Evolutionary conservation across 2,329 filamentous ascomycete genomes (phyloP).

Genomic region (Talaromyces sp.): DNA sequence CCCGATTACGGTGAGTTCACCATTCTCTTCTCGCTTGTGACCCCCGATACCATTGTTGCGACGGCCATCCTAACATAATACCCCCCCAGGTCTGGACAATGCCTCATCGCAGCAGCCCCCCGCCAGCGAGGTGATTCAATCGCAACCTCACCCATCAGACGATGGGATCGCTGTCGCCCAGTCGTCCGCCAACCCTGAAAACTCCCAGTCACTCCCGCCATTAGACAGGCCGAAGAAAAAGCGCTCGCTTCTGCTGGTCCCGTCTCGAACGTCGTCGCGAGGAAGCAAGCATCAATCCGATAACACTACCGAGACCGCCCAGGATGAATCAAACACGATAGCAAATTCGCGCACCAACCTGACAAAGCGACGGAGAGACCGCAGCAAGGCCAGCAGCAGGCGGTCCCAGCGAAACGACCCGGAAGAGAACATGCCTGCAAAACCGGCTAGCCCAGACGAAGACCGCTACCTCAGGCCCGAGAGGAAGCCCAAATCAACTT

Average conservation of each 20-base stretch:
- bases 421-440: constrained; percentile 27
- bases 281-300: constrained; percentile 30
- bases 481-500: constrained; percentile 37
- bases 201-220: constrained; percentile 9
- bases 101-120: constrained; percentile 7
- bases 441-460: constrained; percentile 25
- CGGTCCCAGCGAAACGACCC: constrained; percentile 32
- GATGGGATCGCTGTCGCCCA: constrained; percentile 7
- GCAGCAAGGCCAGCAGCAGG: constrained; percentile 59
- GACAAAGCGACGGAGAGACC: constrained; percentile 58
- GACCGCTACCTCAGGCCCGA: constrained; percentile 29
- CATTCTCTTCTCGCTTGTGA: neutral
- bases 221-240: constrained; percentile 29
- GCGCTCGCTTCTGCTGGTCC: constrained; percentile 29
- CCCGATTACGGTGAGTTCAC: constrained; percentile 2
- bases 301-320: constrained; percentile 25
- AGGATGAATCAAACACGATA: constrained; percentile 49
- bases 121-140: constrained; percentile 6
- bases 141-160: constrained; percentile 9
- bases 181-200: constrained; percentile 8
- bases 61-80: neutral
- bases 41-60: neutral
- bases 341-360: constrained; percentile 63
- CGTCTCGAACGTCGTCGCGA: constrained; percentile 35
- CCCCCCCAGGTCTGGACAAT: constrained; percentile 11